Base-by-base conservation (phyloP, 2,329 filamentous ascomycete genomes). In the Rutstroemia sydowiana region DNA sequence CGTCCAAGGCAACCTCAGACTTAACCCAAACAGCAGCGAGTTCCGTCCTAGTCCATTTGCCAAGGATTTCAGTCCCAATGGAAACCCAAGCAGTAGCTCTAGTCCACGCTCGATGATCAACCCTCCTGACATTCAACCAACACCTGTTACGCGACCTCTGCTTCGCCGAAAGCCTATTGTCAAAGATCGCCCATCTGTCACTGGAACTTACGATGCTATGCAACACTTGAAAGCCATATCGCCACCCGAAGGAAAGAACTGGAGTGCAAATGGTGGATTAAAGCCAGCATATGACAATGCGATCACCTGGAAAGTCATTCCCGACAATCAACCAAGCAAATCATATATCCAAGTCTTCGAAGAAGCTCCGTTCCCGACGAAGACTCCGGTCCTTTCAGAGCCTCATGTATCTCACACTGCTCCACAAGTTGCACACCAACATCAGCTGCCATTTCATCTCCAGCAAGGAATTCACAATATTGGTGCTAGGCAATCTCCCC, bases 1-100 rank as follows among this genome's bases (percentile, higher is more conserved):
- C 40, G 78, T 78, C 47, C 70, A 79, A 61, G 71, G 72, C 6
- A 73, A 72, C 3, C 73, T 72, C 42, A 81, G 82, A 66, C 65
- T 85, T 60, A 85, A 85, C 57, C 81, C 81, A 6, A 82, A 81
- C 61, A 84, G 75, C 59, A 75, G 79, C 64, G 90, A 95, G 63
- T 97, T 96, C 70, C 84, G 86, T 58, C 93, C 92, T 16, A 95
- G 85, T 62, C 84, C 88, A 4, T 85, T 85, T 56, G 90, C 91
- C 0, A 78, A 80, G 41, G 76, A 85, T 1, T 97, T 98, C 70
- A 92, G 84, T 59, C 92, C 87, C 5, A 87, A 71, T 45, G 70
- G 68, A 41, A 67, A 73, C 43, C 71, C 73, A 41, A 88, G 85
- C 64, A 75, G 79, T 43, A 76, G 80, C 32, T 88, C 87, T 2